These are phyloP conservation scores for Cordyceps farinosa DNA, from an alignment of 2,329 filamentous ascomycete species.

Conservation along the genomic window DNA sequence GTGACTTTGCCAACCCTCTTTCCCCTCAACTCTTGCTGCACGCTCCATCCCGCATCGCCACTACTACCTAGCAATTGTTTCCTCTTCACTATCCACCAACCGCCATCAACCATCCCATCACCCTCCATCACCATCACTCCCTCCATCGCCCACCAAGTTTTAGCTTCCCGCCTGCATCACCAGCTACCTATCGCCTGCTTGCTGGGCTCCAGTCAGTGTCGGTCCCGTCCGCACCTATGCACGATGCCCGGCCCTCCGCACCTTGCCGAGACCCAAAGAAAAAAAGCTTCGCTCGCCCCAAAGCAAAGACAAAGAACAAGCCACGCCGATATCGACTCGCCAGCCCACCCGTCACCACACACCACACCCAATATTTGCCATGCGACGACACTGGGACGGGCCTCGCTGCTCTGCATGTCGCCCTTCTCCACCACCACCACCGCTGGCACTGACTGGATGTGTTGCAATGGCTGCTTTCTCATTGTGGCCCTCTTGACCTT, in stretches of 20 bases:
- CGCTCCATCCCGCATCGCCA: too few relatives aligned
- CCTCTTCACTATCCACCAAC: neutral
- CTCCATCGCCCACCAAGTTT: neutral
- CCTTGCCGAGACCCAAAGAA: neutral
- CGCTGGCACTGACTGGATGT: neutral
- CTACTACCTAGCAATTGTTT: neutral
- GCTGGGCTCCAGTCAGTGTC: neutral
- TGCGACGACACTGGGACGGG: neutral
- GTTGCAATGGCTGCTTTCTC: neutral
- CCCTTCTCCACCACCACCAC: too few relatives aligned
- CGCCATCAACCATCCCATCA: neutral
- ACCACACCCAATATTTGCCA: neutral
- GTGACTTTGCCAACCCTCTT: too few relatives aligned
- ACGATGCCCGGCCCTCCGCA: neutral
- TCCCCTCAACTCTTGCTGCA: too few relatives aligned
- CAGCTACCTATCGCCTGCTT: neutral
- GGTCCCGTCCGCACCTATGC: neutral
- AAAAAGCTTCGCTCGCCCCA: neutral
- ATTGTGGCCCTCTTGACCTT: neutral
- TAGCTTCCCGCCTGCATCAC: neutral
- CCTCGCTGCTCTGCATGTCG: too few relatives aligned
- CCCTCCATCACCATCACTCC: neutral
- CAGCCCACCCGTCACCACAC: neutral
- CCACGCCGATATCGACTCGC: neutral
- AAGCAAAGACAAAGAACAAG: neutral